Base-by-base conservation (phyloP, 768 basidiomycete species). In the Fistulinella prunicolor region DNA sequence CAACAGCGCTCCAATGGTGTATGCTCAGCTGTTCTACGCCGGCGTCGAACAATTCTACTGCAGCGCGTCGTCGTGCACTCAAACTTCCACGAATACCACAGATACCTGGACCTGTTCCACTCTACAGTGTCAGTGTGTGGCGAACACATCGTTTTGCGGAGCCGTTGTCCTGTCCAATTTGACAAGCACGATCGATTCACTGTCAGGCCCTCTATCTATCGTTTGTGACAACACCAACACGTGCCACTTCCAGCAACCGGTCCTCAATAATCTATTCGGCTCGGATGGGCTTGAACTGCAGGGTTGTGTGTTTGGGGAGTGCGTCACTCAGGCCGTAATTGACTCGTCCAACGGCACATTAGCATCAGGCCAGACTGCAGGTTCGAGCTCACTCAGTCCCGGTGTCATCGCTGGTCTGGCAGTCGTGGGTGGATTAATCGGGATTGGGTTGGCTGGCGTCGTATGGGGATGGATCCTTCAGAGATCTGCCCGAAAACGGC, bases 351-450 rank as follows among this genome's bases (percentile, higher is more conserved):
- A 68, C 8, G 70, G 67, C 42, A 66, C 73, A 2, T 70, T 68
- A 2, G 42, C 58, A 7, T 56, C 67, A 3, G 47, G 72, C 16
- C 38, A 61, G 13, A 56, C 54, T 1, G 53, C 56, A 0, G 61
- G 69, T 12, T 70, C 73, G 4, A 72, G 72, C 28, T 68, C 77
- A 16, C 78, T 96, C 9, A 76, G 81, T 46, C 78, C 83, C 1
- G 94, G 94, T 1, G 94, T 96, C 20, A 90, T 96, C 49, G 94
- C 89, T 29, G 94, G 94, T 12, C 68, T 97, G 23, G 91, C 86
- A 0, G 88, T 94, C 21, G 83, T 96, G 9, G 88, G 92, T 6
- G 76, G 68, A 0, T 60, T 96, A 37, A 45, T 88, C 16, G 65
- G 77, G 1, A 54, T 82, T 1, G 79, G 84, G 0, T 65, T 94